A percentile compares a stretch with the other conserved stretches of the same genome.
Evolutionary conservation across 805 yeast genomes (phyloP).

Genomic region (Kodamaea leandrae): DNA sequence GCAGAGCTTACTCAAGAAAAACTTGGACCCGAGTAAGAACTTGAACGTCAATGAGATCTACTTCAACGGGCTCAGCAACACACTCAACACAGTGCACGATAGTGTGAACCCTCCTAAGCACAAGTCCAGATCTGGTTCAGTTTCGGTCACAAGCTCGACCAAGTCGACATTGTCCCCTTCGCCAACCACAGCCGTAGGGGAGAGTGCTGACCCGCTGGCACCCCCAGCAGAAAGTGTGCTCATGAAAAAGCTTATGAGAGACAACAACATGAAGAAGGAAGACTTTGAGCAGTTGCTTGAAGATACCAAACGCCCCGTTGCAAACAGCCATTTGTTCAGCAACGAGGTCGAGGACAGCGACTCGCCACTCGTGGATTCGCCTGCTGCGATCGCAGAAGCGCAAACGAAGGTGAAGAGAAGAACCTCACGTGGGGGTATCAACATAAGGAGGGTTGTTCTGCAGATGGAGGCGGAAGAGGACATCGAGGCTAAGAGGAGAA

Average conservation of each 20-base stretch:
- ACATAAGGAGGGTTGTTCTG: constrained; percentile 13
- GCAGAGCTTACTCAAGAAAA: constrained; percentile 30
- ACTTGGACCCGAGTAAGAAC: constrained; percentile 42
- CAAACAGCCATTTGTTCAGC: constrained; percentile 37
- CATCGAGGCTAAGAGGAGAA: constrained; percentile 8
- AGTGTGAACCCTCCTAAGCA: constrained; percentile 6
- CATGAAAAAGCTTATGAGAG: constrained; percentile 36
- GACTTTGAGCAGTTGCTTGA: constrained; percentile 31
- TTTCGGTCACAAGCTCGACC: neutral
- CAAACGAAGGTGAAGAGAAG: constrained; percentile 21
- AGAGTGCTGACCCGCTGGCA: too few species aligned
- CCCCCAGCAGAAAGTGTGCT: constrained; percentile 23
- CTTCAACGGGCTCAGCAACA: constrained; percentile 31
- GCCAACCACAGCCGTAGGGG: constrained; percentile 3
- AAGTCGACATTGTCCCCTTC: constrained; percentile 9
- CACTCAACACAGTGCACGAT: constrained; percentile 27
- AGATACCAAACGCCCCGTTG: constrained; percentile 32
- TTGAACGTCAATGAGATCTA: constrained; percentile 37
- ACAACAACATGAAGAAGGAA: constrained; percentile 31
- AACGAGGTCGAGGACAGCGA: constrained; percentile 33
- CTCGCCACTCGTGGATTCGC: constrained; percentile 9
- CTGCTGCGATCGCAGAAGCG: constrained; percentile 6
- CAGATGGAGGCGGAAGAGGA: constrained; percentile 8
- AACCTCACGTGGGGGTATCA: constrained; percentile 29
- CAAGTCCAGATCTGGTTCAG: constrained; percentile 3